Evolutionary conservation across 2,329 filamentous ascomycete genomes (phyloP).

Genomic region (Penicillium freii): DNA sequence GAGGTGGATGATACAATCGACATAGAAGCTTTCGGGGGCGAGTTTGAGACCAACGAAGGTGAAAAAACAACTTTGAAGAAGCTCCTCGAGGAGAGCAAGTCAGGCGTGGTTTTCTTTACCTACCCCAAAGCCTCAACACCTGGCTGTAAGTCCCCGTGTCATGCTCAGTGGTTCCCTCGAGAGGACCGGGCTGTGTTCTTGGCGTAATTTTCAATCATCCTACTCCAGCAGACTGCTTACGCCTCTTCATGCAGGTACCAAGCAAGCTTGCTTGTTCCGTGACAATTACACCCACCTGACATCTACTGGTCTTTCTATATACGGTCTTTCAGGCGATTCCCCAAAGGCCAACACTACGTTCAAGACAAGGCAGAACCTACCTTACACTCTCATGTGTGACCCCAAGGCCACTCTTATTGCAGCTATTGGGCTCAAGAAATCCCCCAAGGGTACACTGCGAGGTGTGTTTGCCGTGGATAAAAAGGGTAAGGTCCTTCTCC

Average conservation of each 20-base stretch:
- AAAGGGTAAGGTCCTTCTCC: slow-evolving; percentile 72
- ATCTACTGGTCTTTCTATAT: slow-evolving; percentile 77
- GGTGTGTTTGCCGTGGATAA: slow-evolving; percentile 88
- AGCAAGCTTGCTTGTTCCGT: slow-evolving; percentile 88
- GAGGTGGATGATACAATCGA: slow-evolving; percentile 53
- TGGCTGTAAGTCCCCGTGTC: slow-evolving; percentile 67
- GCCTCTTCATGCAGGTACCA: slow-evolving; percentile 65
- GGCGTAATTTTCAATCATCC: neutral
- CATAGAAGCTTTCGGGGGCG: slow-evolving; percentile 59
- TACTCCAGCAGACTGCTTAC: slow-evolving; percentile 5
- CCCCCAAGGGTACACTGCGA: slow-evolving; percentile 73
- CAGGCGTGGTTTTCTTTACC: slow-evolving; percentile 87
- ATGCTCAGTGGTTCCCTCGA: neutral
- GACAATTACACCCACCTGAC: slow-evolving; percentile 77
- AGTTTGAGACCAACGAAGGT: slow-evolving; percentile 83
- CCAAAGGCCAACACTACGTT: slow-evolving; percentile 92
- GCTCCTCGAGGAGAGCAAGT: slow-evolving; percentile 78
- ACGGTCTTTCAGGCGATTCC: slow-evolving; percentile 82
- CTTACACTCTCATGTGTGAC: slow-evolving; percentile 87
- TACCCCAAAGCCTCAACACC: slow-evolving; percentile 94
- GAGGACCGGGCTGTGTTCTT: neutral
- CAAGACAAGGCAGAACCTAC: slow-evolving; percentile 84
- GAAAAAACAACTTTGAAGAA: slow-evolving; percentile 73
- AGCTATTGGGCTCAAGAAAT: slow-evolving; percentile 88
- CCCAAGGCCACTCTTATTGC: slow-evolving; percentile 68